Evolutionary conservation across 2,329 filamentous ascomycete species (phyloP).

Genomic region (Orbilia blumenaviensis): DNA sequence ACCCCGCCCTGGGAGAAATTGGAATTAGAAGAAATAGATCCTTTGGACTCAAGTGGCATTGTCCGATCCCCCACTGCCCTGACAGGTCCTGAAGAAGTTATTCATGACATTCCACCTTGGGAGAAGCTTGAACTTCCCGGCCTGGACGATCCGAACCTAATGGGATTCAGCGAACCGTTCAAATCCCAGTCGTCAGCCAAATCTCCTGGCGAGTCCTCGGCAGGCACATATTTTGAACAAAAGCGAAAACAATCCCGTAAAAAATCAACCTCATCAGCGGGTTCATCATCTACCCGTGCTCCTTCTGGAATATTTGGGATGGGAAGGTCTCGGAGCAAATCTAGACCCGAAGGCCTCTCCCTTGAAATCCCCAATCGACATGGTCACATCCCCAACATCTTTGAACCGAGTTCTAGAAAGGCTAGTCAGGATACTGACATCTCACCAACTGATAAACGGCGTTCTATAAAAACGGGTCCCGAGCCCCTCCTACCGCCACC

Average conservation of each 20-base stretch:
- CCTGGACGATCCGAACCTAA: slow-evolving; percentile 39
- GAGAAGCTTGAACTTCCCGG: slow-evolving; percentile 50
- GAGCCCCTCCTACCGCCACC: slow-evolving; percentile 40
- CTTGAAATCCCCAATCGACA: slow-evolving; percentile 34
- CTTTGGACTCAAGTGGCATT: slow-evolving; percentile 26
- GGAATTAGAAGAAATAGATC: slow-evolving; percentile 40
- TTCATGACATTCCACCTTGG: slow-evolving; percentile 28
- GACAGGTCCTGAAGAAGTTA: slow-evolving; percentile 3
- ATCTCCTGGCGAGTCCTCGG: not conserved
- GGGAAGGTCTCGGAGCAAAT: slow-evolving; percentile 24
- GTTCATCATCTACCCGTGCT: slow-evolving; percentile 33
- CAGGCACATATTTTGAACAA: slow-evolving; percentile 6
- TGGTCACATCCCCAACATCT: slow-evolving; percentile 24
- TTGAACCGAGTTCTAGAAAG: slow-evolving; percentile 42
- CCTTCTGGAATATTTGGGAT: slow-evolving; percentile 41
- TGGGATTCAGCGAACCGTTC: slow-evolving; percentile 36
- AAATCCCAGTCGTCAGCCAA: not conserved
- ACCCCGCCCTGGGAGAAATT: slow-evolving; percentile 35
- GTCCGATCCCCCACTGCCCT: not conserved
- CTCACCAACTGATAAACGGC: slow-evolving; percentile 34
- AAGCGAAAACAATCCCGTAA: slow-evolving; percentile 38
- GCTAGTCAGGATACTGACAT: slow-evolving; percentile 45
- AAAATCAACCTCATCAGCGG: slow-evolving; percentile 37
- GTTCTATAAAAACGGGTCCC: slow-evolving; percentile 29
- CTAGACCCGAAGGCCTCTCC: slow-evolving; percentile 32